These are phyloP conservation scores for Cladophialophora chaetospira DNA, from an alignment of 2,329 filamentous ascomycete genomes.

Conservation along the genomic window DNA sequence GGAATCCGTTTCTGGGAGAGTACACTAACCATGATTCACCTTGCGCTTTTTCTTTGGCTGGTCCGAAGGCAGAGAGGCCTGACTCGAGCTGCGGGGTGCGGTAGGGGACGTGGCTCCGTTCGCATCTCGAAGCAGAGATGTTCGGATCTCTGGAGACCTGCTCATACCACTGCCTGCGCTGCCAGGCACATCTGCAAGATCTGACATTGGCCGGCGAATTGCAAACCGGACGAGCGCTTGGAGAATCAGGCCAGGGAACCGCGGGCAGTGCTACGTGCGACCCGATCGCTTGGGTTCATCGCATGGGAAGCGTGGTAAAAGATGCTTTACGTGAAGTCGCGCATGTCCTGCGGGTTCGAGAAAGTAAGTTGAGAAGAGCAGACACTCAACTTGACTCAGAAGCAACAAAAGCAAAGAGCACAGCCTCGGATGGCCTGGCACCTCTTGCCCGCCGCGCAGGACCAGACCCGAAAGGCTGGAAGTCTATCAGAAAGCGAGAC, in stretches of 20 bases:
- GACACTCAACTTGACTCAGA: background rate
- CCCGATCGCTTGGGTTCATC: constrained; percentile 21
- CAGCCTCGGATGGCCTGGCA: constrained; percentile 7
- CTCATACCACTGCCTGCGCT: constrained; percentile 27
- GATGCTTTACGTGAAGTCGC: constrained; percentile 7
- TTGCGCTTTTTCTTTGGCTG: constrained; percentile 84
- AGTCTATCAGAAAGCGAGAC: background rate
- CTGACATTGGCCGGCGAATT: constrained; percentile 31
- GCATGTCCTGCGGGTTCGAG: too few relatives aligned
- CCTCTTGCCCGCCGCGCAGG: background rate
- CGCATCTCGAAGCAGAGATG: constrained; percentile 18
- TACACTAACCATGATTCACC: constrained; percentile 75
- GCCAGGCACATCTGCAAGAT: constrained; percentile 31
- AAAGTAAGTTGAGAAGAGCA: too few relatives aligned
- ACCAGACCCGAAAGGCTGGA: constrained; percentile 12
- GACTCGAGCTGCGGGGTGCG: constrained; percentile 23
- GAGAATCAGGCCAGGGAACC: constrained; percentile 13
- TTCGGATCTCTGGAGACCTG: constrained; percentile 25
- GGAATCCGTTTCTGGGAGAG: constrained; percentile 24
- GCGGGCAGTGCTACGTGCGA: constrained; percentile 15
- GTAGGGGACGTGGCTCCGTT: constrained; percentile 28
- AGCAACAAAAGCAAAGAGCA: constrained; percentile 1
- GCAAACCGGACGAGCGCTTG: constrained; percentile 17
- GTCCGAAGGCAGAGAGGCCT: constrained; percentile 42
- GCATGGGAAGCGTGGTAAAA: constrained; percentile 1